Percentiles rank a stretch among this genome's conserved stretches.
phyloP scores from a whole-genome alignment of 192 early-diverging fungal species.

The Linnemannia schmuckeri region DNA sequence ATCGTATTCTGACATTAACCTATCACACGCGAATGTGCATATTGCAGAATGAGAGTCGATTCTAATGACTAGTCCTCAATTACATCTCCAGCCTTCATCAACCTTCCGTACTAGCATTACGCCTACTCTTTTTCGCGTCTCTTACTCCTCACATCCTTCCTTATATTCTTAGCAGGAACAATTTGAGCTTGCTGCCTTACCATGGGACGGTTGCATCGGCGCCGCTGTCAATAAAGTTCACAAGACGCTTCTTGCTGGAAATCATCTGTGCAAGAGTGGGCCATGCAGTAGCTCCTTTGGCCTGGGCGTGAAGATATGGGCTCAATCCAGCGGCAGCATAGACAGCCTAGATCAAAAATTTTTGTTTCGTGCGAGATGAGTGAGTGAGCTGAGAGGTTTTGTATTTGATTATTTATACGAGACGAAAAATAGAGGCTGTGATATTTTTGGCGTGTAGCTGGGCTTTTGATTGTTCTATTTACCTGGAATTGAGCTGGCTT shows the following conservation, averaged over 20 bases:
- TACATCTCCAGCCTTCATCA: not conserved
- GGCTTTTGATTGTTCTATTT: not conserved
- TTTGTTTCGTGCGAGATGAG: not conserved
- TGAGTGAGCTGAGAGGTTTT: not conserved
- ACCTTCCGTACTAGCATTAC: not conserved
- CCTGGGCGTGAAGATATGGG: constrained; percentile 66
- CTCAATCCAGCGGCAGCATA: constrained; percentile 61
- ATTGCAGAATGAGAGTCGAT: not conserved
- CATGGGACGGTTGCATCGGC: constrained; percentile 72
- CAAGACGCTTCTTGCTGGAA: constrained; percentile 69
- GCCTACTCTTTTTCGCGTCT: not conserved
- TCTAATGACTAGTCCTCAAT: not conserved
- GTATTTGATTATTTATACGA: not conserved
- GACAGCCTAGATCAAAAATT: constrained; percentile 12
- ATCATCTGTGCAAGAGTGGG: constrained; percentile 80
- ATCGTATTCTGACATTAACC: constrained; percentile 72
- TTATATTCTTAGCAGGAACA: not conserved
- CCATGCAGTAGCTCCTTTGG: constrained; percentile 65
- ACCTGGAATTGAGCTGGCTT: constrained; percentile 45
- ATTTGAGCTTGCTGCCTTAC: constrained; percentile 43
- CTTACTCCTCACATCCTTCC: not conserved
- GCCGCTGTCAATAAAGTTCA: constrained; percentile 71
- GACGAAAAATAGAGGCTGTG: not conserved
- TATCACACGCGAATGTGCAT: constrained; percentile 1
- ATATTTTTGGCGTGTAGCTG: not conserved